Base-by-base conservation (phyloP, 2,329 filamentous ascomycete species). In the Penicillium sp. region DNA sequence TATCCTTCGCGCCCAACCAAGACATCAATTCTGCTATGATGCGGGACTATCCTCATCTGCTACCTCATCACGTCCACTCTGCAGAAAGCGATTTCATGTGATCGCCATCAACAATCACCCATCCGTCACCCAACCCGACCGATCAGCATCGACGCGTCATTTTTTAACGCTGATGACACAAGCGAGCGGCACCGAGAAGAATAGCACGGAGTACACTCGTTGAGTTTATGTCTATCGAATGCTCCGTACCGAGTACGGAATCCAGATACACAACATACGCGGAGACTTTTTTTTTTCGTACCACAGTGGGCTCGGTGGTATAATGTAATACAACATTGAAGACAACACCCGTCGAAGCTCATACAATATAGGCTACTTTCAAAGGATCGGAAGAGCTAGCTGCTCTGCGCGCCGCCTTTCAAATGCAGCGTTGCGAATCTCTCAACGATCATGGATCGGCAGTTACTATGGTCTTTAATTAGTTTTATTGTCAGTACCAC, bases 111-210 rank as follows among this genome's bases (percentile, higher is more conserved):
- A 37, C 17, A 37, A 47, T 35, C 42, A 57, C 27, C 12, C 27
- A 29, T 48, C 50, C 41, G 23, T 42, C 42, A 48, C 27, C 29
- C 12, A 42, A 35, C 23, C 37, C 29, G 37, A 47, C 37, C 31
- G 58, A 58, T 60, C 58, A 46, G 41, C 58, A 48, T n/a, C n/a
- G 47, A 58, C 50, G 49, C 58, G 55, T 60, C 50, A 54, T 41
- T 25, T 57, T 42, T 57, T 54, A 29, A 50, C 50, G 55, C 55
- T 4, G 35, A 57, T 45, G 27, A 45, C 35, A 46, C 49, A 53
- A 54, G 37, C 43, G 35, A 37, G 50, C 42, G 35, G 23, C 21
- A 37, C 19, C 19, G 10, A 49, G 15, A 25, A 38, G 7, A 25
- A 48, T n/a, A 33, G 12, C 9, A 27, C 27, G 8, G 27, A 31